Evolutionary conservation across 1,284 basidiomycete species (phyloP).

Genomic region (Tilletiaria anomala): DNA sequence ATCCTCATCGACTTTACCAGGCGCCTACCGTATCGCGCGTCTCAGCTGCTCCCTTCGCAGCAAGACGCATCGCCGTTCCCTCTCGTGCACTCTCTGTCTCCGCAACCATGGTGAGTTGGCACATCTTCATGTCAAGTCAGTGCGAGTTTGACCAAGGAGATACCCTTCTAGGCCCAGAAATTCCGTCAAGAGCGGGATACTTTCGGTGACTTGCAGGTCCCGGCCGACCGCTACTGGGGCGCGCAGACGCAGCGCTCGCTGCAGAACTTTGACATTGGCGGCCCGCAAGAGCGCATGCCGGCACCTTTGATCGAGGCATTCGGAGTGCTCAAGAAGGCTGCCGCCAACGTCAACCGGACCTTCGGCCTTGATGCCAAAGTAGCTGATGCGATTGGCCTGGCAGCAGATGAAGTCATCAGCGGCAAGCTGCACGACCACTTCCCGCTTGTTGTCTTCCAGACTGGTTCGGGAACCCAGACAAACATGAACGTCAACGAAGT

Average conservation of each 20-base stretch:
- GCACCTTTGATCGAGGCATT: conserved; percentile 92
- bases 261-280: conserved; percentile 98
- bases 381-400: conserved; percentile 74
- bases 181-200: conserved; percentile 50
- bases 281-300: conserved; percentile 79
- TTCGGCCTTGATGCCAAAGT: conserved; percentile 86
- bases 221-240: conserved; percentile 91
- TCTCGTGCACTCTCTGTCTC: too few relatives aligned
- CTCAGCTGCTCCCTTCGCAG: too few relatives aligned
- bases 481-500: conserved; percentile 99
- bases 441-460: conserved; percentile 97
- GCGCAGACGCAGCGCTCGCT: conserved; percentile 95
- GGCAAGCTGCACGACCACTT: conserved; percentile 75
- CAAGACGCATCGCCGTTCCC: too few relatives aligned
- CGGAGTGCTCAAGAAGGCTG: conserved; percentile 94
- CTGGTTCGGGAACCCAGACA: conserved; percentile 94
- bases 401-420: conserved; percentile 94
- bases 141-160: too few relatives aligned
- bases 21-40: too few relatives aligned
- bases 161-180: conserved; percentile 2
- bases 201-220: conserved; percentile 83
- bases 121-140: too few relatives aligned
- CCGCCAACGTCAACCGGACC: conserved; percentile 72
- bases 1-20: too few relatives aligned
- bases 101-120: too few relatives aligned